Evolutionary conservation across 1,284 basidiomycete genomes (phyloP), one percentile per base, ranked within the genome.

Genomic region (Garcileccinum viscosum): DNA sequence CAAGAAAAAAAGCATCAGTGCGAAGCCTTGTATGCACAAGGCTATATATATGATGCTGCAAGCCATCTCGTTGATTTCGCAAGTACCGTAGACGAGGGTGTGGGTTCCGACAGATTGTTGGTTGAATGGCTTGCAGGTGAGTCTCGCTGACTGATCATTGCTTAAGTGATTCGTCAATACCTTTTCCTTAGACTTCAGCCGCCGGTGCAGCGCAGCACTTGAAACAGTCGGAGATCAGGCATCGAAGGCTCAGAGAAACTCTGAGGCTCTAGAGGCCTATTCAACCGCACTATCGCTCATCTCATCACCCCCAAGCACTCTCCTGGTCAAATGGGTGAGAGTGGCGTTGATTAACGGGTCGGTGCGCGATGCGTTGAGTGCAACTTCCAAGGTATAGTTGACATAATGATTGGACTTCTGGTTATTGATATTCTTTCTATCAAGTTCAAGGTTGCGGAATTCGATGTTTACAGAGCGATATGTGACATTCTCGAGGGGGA

Each of bases 311-410:
- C 6, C 65, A 6, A 19, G 32, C 5, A n/a, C 37, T 11, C 4
- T 73, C 11, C 3, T 73, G 4, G 27, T 5, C 1, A 67, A 74
- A 30, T 73, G 72, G 72, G 66, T 33, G 2, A 47, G n/a, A 3
- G 14, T 9, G n/a, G 14, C 37, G 22, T 59, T 71, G 17, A 19
- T n/a, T 40, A 40, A 15, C 5, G n/a, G 53, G 9, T 47, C 70
- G 19, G 35, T 14, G 24, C 5, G 37, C 8, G 42, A 67, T 30
- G 59, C n/a, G 3, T 35, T 71, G 37, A 40, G 37, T 5, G 32
- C 35, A n/a, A 12, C 60, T 37, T 33, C 35, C 17, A 62, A 12
- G 60, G 60, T 37, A 38, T 12, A n/a, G 15, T 62, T 17, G 32
- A 35, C 24, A 22, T 62, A 15, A 19, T 24, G 27, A 17, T 30